phyloP scores from a whole-genome alignment of 31 red algal genomes.

The Endocladia muricata region DNA sequence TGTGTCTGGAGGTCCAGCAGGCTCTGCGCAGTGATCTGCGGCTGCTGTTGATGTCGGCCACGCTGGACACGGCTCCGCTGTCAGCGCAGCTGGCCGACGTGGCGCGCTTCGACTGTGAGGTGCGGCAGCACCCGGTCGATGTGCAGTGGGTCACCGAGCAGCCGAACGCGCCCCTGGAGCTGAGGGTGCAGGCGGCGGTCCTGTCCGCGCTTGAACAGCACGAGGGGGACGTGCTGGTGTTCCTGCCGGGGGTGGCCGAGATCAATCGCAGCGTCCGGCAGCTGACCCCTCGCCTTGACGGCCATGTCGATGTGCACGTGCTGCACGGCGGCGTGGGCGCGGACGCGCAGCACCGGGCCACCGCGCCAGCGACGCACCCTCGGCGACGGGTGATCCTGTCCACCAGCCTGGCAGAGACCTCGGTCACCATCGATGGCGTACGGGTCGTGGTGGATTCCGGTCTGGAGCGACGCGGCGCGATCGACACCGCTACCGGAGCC shows the following conservation, averaged over 20 bases:
- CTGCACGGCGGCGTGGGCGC: background rate
- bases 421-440: slow-evolving; percentile 61
- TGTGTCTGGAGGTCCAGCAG: slow-evolving; percentile 15
- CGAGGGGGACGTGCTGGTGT: slow-evolving; percentile 56
- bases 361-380: background rate
- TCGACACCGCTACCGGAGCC: background rate
- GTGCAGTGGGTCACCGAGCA: background rate
- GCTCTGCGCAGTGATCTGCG: background rate
- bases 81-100: background rate
- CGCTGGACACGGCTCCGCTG: slow-evolving; percentile 16
- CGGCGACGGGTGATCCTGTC: slow-evolving; percentile 60
- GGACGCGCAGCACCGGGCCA: background rate
- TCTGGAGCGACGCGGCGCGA: slow-evolving; percentile 27
- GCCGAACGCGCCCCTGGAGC: background rate
- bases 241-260: slow-evolving; percentile 53
- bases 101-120: background rate
- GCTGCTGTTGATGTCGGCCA: slow-evolving; percentile 62
- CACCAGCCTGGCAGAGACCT: slow-evolving; percentile 79
- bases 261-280: slow-evolving; percentile 32
- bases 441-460: slow-evolving; percentile 65
- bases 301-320: background rate
- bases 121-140: background rate
- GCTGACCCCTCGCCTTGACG: background rate
- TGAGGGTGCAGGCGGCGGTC: background rate
- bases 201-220: too few relatives aligned